Conservation (phyloP, 1,139 yeast species). For the Candida frijolesensis region DNA sequence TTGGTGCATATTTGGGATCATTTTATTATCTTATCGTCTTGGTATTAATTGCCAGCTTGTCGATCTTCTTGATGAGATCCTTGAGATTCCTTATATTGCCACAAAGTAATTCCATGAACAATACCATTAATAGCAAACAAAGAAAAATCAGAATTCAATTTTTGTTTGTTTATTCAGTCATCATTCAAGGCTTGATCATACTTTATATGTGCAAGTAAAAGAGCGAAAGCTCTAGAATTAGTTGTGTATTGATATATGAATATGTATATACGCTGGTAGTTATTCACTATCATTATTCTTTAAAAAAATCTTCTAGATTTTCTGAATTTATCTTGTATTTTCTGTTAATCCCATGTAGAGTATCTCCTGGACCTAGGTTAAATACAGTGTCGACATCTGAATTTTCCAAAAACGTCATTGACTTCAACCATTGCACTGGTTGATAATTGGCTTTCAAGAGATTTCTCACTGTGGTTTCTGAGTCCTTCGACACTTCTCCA, state of each 20-base stretch:
- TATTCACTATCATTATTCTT: not conserved
- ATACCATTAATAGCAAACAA: constrained; percentile 63
- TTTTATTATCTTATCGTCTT: constrained; percentile 44
- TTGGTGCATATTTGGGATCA: constrained; percentile 32
- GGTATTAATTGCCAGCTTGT: constrained; percentile 52
- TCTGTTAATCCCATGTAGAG: constrained; percentile 28
- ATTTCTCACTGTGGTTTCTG: constrained; percentile 24
- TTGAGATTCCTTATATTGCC: constrained; percentile 71
- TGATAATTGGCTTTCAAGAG: constrained; percentile 39
- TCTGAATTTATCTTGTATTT: constrained; percentile 17
- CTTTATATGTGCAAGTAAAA: constrained; percentile 38
- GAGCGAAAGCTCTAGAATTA: not conserved
- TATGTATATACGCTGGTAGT: not conserved
- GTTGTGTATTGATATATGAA: not conserved
- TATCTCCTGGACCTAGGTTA: constrained; percentile 43
- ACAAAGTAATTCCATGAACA: constrained; percentile 28
- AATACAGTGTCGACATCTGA: constrained; percentile 25
- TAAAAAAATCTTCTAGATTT: constrained; percentile 9
- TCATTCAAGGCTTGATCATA: constrained; percentile 63
- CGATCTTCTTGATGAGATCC: constrained; percentile 80
- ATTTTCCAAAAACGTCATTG: constrained; percentile 26
- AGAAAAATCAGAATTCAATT: constrained; percentile 85
- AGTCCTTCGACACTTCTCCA: constrained; percentile 24
- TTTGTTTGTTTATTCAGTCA: constrained; percentile 81
- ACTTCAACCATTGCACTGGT: constrained; percentile 48